These are phyloP conservation scores for Tulasnella sp. DNA, from an alignment of 768 basidiomycete species.

Conservation along the genomic window DNA sequence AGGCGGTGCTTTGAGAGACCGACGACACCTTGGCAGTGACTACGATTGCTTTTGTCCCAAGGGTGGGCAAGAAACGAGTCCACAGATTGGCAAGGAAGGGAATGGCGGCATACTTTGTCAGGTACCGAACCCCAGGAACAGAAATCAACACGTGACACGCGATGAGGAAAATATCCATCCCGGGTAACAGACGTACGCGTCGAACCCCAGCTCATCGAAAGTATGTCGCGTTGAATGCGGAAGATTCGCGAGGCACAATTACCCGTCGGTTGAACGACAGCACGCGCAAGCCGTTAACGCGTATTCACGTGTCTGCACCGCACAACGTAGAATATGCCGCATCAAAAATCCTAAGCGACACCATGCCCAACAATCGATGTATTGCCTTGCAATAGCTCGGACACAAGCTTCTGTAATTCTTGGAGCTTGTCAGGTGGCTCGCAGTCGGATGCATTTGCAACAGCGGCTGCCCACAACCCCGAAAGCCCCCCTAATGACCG, in stretches of 20 bases:
- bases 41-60: neutral
- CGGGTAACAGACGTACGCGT: too few relatives aligned
- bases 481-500: neutral
- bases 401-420: neutral
- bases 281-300: too few relatives aligned
- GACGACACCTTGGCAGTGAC: neutral
- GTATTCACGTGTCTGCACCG: too few relatives aligned
- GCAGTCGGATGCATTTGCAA: neutral
- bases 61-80: neutral
- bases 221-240: too few relatives aligned
- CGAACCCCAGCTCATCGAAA: too few relatives aligned
- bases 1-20: conserved; percentile 2
- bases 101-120: too few relatives aligned
- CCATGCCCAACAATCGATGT: neutral
- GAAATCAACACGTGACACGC: neutral
- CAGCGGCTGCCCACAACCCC: neutral
- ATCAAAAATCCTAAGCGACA: neutral
- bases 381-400: neutral
- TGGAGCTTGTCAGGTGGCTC: neutral
- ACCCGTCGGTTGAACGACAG: too few relatives aligned
- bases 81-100: too few relatives aligned
- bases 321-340: too few relatives aligned
- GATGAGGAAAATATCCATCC: neutral
- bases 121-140: neutral
- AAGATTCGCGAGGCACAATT: too few relatives aligned